These are phyloP conservation scores for Elongisporangium senticosum DNA, from an alignment of 352 stramenopile genomes.

Conservation along the genomic window DNA sequence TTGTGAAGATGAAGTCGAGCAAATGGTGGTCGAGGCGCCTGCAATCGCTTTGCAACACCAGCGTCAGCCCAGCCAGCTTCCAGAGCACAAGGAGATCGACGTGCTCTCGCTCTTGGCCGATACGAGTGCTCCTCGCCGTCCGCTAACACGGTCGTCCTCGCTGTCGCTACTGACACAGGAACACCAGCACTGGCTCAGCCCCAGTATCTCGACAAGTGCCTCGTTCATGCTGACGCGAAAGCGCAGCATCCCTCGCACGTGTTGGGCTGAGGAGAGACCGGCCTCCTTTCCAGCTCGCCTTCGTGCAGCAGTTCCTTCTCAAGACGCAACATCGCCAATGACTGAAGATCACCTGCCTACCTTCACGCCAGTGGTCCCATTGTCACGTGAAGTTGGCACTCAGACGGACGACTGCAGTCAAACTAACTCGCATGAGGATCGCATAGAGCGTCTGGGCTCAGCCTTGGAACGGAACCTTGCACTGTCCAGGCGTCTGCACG, in stretches of 20 bases:
- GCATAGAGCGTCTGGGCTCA: constrained; percentile 15
- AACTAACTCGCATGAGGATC: not conserved
- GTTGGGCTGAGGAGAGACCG: constrained; percentile 5
- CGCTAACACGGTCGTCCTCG: constrained; percentile 11
- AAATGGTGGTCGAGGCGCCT: constrained; percentile 20
- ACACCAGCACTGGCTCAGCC: constrained; percentile 20
- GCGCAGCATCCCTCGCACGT: constrained; percentile 22
- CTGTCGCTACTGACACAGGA: constrained; percentile 30
- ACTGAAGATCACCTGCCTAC: constrained; percentile 6
- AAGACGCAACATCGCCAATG: not conserved
- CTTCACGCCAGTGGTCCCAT: constrained; percentile 20
- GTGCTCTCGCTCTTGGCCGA: constrained; percentile 24
- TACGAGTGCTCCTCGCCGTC: constrained; percentile 4
- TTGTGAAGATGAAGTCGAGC: constrained; percentile 10
- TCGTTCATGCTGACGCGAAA: constrained; percentile 1
- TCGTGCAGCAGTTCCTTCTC: constrained; percentile 14
- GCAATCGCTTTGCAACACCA: not conserved
- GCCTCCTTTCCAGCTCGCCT: constrained; percentile 20
- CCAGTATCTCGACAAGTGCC: constrained; percentile 1
- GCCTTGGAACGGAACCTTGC: constrained; percentile 31
- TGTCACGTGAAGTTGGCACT: constrained; percentile 22
- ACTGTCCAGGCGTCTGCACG: constrained; percentile 27
- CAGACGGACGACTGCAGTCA: constrained; percentile 15
- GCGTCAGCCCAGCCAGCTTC: not conserved
- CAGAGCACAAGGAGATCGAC: constrained; percentile 7